These are phyloP conservation scores for Colletotrichum lupini DNA, from an alignment of 2,329 filamentous ascomycete species.

Conservation along the genomic window DNA sequence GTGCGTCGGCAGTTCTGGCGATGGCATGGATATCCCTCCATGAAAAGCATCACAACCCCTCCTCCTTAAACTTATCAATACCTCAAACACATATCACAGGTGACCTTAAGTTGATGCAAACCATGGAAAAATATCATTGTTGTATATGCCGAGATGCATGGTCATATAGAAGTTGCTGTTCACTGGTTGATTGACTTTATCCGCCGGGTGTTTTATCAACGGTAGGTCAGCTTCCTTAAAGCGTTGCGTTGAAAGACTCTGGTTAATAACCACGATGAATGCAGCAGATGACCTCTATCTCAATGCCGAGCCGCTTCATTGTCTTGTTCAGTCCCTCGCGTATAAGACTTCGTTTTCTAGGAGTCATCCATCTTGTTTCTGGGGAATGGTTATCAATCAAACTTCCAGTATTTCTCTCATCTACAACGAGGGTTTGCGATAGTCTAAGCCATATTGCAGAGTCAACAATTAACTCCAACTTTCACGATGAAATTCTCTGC, in stretches of 20 bases:
- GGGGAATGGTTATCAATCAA: not conserved
- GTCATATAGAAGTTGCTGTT: not conserved
- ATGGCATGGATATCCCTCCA: not conserved
- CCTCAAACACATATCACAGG: not conserved
- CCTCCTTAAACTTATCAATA: not conserved
- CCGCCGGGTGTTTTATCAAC: conserved; percentile 32
- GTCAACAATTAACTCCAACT: not conserved
- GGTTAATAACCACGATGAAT: not conserved
- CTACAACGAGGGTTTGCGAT: not conserved
- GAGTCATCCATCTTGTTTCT: not conserved
- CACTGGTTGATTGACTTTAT: conserved; percentile 22
- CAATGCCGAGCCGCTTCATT: not conserved
- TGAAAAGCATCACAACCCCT: not conserved
- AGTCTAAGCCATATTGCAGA: not conserved
- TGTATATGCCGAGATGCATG: not conserved
- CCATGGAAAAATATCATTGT: not conserved
- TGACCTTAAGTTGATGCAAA: not conserved
- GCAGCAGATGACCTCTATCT: not conserved
- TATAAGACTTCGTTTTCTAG: not conserved
- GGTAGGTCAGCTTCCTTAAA: conserved; percentile 34
- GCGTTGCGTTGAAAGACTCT: not conserved
- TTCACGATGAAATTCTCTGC: not conserved
- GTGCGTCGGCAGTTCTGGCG: not conserved
- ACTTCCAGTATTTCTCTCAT: not conserved
- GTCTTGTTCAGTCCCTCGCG: not conserved